These are phyloP conservation scores for Panicum hallii DNA, from an alignment of 202 grass and related monocot genomes.

Conservation along the genomic window DNA sequence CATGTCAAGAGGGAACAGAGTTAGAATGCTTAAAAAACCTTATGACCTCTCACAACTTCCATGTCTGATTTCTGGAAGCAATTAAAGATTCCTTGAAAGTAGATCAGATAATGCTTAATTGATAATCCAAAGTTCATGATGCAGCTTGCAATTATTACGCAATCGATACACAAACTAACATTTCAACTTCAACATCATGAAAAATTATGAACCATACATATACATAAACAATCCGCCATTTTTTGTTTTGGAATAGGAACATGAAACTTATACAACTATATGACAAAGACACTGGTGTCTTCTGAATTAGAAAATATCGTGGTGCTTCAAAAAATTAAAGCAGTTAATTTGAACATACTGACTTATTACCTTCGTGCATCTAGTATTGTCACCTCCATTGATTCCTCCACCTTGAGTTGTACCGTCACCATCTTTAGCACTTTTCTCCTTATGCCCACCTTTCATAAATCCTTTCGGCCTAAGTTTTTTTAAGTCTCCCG, in stretches of 20 bases:
- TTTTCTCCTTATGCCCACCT: too few species aligned
- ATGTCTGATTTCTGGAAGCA: background rate
- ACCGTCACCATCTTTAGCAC: too few species aligned
- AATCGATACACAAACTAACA: background rate
- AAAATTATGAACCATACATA: background rate
- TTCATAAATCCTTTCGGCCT: too few species aligned
- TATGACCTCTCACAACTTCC: too few species aligned
- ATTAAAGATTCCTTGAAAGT: background rate
- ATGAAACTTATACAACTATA: constrained; percentile 15
- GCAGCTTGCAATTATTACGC: background rate
- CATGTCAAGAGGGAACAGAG: too few species aligned
- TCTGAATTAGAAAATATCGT: background rate
- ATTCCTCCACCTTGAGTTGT: too few species aligned
- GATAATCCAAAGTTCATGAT: too few species aligned
- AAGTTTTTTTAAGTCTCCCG: too few species aligned
- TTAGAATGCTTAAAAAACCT: too few species aligned
- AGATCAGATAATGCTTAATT: background rate
- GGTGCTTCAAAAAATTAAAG: background rate
- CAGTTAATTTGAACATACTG: background rate
- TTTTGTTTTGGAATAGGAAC: background rate
- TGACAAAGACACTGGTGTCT: background rate
- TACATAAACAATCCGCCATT: background rate
- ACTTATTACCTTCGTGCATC: background rate
- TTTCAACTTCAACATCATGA: constrained; percentile 15
- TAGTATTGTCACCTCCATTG: too few species aligned